Conservation (phyloP, 805 yeast species). For the Brettanomyces custersianus region DNA sequence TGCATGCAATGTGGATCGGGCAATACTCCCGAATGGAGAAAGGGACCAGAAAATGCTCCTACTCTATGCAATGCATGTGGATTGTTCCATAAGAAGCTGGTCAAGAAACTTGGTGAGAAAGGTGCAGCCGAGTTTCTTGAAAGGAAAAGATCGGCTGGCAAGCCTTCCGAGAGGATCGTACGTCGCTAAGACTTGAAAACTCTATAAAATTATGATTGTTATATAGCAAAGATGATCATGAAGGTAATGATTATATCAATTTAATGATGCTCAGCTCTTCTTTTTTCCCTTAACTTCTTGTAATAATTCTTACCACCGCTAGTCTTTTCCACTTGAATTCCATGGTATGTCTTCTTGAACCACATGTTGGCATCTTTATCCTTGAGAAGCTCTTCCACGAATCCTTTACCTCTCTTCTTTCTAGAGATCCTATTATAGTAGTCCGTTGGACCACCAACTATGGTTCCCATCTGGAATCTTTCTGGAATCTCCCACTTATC, state of each 20-base stretch:
- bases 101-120: conserved; percentile 36
- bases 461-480: conserved; percentile 81
- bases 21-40: conserved; percentile 88
- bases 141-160: conserved; percentile 22
- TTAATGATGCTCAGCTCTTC: conserved; percentile 28
- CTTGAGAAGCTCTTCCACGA: conserved; percentile 75
- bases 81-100: conserved; percentile 55
- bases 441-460: conserved; percentile 75
- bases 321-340: conserved; percentile 55
- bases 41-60: conserved; percentile 77
- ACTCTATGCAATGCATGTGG: conserved; percentile 94
- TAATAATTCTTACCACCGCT: conserved; percentile 63
- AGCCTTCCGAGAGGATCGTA: conserved; percentile 23
- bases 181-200: background rate
- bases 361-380: conserved; percentile 63
- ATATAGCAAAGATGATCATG: background rate
- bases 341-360: conserved; percentile 76
- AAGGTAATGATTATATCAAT: background rate
- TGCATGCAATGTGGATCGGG: conserved; percentile 68
- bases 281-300: conserved; percentile 52
- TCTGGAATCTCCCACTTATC: conserved; percentile 61
- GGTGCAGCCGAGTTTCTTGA: conserved; percentile 31
- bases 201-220: background rate
- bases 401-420: conserved; percentile 65
- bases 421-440: conserved; percentile 61